Conservation (phyloP, 2,329 filamentous ascomycete species). For the Arthroderma uncinatum region DNA sequence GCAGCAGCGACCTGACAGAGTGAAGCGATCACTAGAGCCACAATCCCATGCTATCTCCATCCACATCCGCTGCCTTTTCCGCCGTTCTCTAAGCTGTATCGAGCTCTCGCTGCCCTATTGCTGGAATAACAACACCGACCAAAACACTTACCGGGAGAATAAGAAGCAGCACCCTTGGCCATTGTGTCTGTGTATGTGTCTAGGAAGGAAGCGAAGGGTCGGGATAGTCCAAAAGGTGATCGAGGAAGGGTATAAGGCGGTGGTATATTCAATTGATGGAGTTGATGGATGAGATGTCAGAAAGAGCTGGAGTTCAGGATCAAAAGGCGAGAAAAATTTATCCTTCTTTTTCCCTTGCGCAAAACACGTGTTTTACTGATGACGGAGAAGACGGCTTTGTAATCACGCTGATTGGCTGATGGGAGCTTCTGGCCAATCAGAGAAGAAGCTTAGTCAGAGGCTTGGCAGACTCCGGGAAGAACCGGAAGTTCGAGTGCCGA, state of each 20-base stretch:
- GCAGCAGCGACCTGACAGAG: not conserved
- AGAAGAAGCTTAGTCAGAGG: not conserved
- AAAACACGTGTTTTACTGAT: not conserved
- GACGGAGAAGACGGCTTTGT: not conserved
- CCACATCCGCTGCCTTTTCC: not conserved
- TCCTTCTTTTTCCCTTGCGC: not conserved
- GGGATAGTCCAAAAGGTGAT: conserved; percentile 24
- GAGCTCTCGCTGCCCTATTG: not conserved
- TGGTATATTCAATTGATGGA: conserved; percentile 1
- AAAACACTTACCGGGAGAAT: conserved; percentile 35
- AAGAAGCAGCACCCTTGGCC: conserved; percentile 33
- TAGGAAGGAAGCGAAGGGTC: conserved; percentile 7
- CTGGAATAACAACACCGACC: not conserved
- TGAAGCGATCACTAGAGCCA: not conserved
- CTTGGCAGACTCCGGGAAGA: not conserved
- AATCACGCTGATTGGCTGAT: conserved; percentile 7
- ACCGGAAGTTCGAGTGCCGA: not conserved
- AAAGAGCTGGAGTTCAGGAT: conserved; percentile 9
- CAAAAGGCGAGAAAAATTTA: not conserved
- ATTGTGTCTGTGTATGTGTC: conserved; percentile 22
- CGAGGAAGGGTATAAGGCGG: conserved; percentile 16
- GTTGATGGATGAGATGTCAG: conserved; percentile 11
- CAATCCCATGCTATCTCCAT: not conserved
- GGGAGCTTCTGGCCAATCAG: not conserved
- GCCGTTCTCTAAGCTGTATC: not conserved